These are phyloP conservation scores for Suillus clintonianus DNA, from an alignment of 768 basidiomycete species.

Conservation along the genomic window DNA sequence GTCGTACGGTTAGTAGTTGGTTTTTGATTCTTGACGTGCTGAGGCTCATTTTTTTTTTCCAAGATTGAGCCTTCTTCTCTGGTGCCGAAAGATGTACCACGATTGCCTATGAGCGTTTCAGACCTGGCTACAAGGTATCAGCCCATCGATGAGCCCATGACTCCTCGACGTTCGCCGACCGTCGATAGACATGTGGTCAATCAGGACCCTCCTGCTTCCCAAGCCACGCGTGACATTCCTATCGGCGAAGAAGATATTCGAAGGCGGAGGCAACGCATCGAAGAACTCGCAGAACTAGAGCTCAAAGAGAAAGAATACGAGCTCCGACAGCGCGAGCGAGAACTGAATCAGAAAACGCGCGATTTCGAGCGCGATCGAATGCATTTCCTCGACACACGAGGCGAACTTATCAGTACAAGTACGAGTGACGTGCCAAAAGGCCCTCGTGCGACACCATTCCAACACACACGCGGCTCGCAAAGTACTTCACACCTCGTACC, in stretches of 20 bases:
- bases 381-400: constrained; percentile 37
- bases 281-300: constrained; percentile 55
- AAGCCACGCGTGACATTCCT: constrained; percentile 17
- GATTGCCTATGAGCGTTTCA: constrained; percentile 62
- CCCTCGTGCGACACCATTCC: constrained; percentile 22
- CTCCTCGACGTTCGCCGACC: constrained; percentile 43
- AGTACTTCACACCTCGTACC: constrained; percentile 29
- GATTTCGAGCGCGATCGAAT: constrained; percentile 62
- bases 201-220: constrained; percentile 21
- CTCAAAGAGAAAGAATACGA: constrained; percentile 56
- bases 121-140: constrained; percentile 67
- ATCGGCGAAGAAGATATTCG: constrained; percentile 27
- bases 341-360: constrained; percentile 51
- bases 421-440: constrained; percentile 32
- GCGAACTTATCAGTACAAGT: constrained; percentile 24
- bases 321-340: constrained; percentile 53
- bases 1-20: constrained; percentile 47
- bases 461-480: constrained; percentile 31
- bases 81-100: constrained; percentile 61
- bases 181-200: constrained; percentile 26
- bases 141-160: constrained; percentile 42
- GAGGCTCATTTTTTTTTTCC: constrained; percentile 5
- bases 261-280: constrained; percentile 42
- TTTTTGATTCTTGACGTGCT: constrained; percentile 1
- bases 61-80: constrained; percentile 57